Percentiles rank a stretch among this genome's conserved stretches.
Conservation (phyloP, 306 rosid genomes). For the Vachellia collinsii region DNA sequence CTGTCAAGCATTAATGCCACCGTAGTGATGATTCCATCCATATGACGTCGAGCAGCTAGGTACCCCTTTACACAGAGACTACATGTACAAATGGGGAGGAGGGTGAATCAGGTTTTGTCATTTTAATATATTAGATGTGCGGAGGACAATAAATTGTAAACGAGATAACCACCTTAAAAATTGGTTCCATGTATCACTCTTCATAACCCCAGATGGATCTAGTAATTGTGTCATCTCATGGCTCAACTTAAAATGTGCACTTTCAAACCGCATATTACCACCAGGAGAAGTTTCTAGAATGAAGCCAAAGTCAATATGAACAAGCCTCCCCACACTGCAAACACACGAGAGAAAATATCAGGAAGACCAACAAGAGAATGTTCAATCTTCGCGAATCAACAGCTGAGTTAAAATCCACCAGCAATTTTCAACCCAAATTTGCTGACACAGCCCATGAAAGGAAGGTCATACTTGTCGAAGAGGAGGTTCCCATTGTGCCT, state of each 20-base stretch:
- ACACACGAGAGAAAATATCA: constrained; percentile 13
- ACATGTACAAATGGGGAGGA: constrained; percentile 15
- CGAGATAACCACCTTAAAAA: constrained; percentile 71
- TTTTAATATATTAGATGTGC: background rate
- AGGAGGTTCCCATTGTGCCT: constrained; percentile 97
- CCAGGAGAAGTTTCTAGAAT: constrained; percentile 98
- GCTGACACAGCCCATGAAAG: constrained; percentile 5
- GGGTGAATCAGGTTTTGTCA: constrained; percentile 30
- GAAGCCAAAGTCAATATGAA: constrained; percentile 84
- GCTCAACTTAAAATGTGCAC: constrained; percentile 98
- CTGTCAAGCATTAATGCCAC: constrained; percentile 92
- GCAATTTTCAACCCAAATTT: constrained; percentile 28
- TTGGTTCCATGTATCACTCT: constrained; percentile 45
- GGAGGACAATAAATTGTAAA: background rate
- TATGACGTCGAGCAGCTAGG: constrained; percentile 85
- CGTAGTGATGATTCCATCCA: constrained; percentile 85
- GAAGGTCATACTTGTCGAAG: constrained; percentile 67
- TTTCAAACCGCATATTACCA: constrained; percentile 70
- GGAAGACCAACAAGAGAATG: background rate
- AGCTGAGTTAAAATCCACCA: constrained; percentile 25
- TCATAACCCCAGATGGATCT: constrained; percentile 76
- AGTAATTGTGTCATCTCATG: constrained; percentile 98
- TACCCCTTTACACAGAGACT: constrained; percentile 97
- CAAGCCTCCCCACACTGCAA: constrained; percentile 72
- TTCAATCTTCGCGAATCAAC: constrained; percentile 12